Conservation (phyloP, 768 basidiomycete genomes). For the Boletus edulis region DNA sequence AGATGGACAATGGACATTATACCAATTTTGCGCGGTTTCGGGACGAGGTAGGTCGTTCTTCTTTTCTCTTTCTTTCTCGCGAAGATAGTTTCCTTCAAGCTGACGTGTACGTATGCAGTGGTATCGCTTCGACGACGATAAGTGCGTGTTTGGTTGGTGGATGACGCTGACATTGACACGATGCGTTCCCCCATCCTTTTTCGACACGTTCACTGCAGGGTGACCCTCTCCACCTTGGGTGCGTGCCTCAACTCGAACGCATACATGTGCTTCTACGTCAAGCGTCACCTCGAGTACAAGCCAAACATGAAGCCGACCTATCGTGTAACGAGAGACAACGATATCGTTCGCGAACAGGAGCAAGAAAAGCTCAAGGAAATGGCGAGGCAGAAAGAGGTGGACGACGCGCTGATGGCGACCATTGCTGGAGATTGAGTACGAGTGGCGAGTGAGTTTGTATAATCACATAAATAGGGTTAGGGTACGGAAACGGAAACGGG, state of each 20-base stretch:
- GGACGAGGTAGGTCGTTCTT: slow-evolving; percentile 67
- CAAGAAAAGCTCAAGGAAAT: slow-evolving; percentile 51
- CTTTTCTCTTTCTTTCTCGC: neutral
- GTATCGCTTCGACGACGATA: slow-evolving; percentile 95
- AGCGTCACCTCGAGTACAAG: slow-evolving; percentile 84
- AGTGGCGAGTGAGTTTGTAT: neutral
- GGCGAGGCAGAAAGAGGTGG: slow-evolving; percentile 56
- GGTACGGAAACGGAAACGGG: neutral
- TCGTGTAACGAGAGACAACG: slow-evolving; percentile 60
- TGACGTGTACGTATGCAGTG: slow-evolving; percentile 47
- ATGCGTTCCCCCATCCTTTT: neutral
- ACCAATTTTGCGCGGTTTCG: slow-evolving; percentile 82
- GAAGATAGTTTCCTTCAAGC: neutral
- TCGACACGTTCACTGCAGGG: slow-evolving; percentile 39
- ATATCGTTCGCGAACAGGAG: slow-evolving; percentile 60
- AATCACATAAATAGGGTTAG: neutral
- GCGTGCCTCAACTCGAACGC: slow-evolving; percentile 71
- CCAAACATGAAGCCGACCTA: slow-evolving; percentile 68
- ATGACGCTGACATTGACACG: neutral
- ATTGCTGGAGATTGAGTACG: slow-evolving; percentile 25
- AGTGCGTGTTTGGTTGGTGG: slow-evolving; percentile 44
- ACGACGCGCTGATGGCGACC: slow-evolving; percentile 60
- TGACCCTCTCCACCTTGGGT: slow-evolving; percentile 66
- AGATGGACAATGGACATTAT: slow-evolving; percentile 94
- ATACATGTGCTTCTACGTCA: slow-evolving; percentile 97